Conservation (phyloP, 192 early-diverging fungal genomes). For the Entomortierella lignicola region DNA sequence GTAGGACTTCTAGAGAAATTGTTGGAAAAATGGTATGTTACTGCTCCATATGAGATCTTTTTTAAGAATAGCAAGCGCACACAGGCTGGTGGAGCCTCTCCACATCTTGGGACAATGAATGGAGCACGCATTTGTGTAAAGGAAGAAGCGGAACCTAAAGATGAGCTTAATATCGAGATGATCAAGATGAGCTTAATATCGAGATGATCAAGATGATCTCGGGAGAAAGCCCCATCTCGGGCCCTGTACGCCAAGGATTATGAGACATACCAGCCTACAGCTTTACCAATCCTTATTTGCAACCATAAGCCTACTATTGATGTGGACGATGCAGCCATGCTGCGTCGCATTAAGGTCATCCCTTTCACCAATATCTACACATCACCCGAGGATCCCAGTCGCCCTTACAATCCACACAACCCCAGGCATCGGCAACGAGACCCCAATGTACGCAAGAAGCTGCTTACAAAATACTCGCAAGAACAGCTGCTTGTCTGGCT, state of each 20-base stretch:
- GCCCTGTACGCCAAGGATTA: not conserved
- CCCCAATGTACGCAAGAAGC: not conserved
- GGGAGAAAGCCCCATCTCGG: not conserved
- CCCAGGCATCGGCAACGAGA: not conserved
- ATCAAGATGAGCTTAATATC: not conserved
- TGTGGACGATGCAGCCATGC: conserved; percentile 8
- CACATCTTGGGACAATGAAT: not conserved
- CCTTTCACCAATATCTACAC: no score
- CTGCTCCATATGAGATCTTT: not conserved
- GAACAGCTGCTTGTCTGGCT: not conserved
- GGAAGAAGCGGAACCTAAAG: not conserved
- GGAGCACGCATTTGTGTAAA: not conserved
- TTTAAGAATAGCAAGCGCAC: not conserved
- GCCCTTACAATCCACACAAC: no score
- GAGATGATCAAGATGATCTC: conserved; percentile 2
- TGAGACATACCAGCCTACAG: not conserved
- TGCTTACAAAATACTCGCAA: not conserved
- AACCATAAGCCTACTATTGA: not conserved
- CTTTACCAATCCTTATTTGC: no score
- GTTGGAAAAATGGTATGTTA: not conserved
- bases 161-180: not conserved
- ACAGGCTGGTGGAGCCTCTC: not conserved
- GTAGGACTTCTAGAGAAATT: not conserved
- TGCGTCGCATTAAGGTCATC: not conserved
- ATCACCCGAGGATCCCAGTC: no score